phyloP scores from a whole-genome alignment of 1,139 yeast species.

The Kodamaea sp. region DNA sequence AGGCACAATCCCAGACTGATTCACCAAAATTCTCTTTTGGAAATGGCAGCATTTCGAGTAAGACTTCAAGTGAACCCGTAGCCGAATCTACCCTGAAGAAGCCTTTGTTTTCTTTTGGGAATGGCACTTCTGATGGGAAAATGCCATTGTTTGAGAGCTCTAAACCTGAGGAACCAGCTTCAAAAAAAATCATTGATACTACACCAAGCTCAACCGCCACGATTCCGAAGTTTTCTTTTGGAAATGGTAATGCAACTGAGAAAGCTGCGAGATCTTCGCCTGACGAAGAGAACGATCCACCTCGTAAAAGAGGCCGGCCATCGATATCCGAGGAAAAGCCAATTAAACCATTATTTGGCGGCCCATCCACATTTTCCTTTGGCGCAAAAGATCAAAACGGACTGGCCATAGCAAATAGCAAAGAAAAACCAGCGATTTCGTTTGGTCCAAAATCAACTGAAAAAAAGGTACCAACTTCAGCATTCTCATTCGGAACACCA shows the following conservation, averaged over 20 bases:
- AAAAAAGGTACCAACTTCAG: slow-evolving; percentile 2
- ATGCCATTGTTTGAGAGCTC: too few species aligned
- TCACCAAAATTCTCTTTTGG: slow-evolving; percentile 4
- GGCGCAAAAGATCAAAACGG: slow-evolving; percentile 1
- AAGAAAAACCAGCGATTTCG: slow-evolving; percentile 7
- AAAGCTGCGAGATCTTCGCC: background rate
- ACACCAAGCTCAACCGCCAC: too few species aligned
- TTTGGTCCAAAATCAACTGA: slow-evolving; percentile 4
- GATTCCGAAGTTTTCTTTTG: slow-evolving; percentile 12
- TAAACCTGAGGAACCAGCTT: too few species aligned
- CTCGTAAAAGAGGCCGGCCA: slow-evolving; percentile 1
- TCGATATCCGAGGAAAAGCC: background rate
- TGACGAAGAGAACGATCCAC: slow-evolving; percentile 1
- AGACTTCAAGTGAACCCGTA: too few species aligned
- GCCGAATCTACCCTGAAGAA: too few species aligned
- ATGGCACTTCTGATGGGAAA: too few species aligned
- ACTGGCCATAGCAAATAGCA: background rate
- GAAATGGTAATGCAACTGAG: background rate
- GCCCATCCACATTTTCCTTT: slow-evolving; percentile 1
- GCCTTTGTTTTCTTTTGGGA: too few species aligned
- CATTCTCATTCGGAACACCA: slow-evolving; percentile 17
- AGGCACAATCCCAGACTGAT: background rate
- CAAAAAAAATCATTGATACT: too few species aligned
- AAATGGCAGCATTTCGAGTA: background rate
- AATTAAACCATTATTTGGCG: background rate